phyloP scores from a whole-genome alignment of 2,329 filamentous ascomycete species.

The Chaetomiaceae sp. region DNA sequence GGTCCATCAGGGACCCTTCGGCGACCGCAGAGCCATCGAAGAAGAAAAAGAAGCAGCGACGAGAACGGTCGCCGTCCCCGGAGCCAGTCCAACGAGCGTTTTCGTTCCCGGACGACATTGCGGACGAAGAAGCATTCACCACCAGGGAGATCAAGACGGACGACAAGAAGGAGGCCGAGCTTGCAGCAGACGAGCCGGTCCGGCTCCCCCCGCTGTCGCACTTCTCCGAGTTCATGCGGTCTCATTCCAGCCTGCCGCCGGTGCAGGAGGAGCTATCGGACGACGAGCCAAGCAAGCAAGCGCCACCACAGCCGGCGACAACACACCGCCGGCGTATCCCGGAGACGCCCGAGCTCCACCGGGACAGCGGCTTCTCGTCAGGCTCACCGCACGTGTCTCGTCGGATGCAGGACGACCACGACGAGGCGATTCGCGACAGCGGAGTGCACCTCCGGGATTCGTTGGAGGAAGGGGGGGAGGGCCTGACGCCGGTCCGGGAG shows the following conservation, averaged over 20 bases:
- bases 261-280: slow-evolving; percentile 50
- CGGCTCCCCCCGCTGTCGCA: slow-evolving; percentile 26
- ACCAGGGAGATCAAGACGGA: slow-evolving; percentile 17
- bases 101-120: slow-evolving; percentile 31
- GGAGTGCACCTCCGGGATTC: slow-evolving; percentile 52
- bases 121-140: slow-evolving; percentile 27
- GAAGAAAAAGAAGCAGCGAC: slow-evolving; percentile 9
- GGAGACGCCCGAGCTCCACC: slow-evolving; percentile 36
- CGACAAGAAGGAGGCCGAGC: slow-evolving; percentile 14
- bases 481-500: slow-evolving; percentile 8
- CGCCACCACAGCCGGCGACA: slow-evolving; percentile 20
- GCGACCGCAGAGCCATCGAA: slow-evolving; percentile 5
- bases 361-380: slow-evolving; percentile 48
- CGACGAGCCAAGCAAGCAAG: slow-evolving; percentile 33
- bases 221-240: slow-evolving; percentile 40
- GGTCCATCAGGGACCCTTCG: slow-evolving; percentile 21
- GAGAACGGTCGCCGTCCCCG: slow-evolving; percentile 21
- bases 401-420: slow-evolving; percentile 33
- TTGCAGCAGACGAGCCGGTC: slow-evolving; percentile 19
- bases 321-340: slow-evolving; percentile 20
- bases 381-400: slow-evolving; percentile 42
- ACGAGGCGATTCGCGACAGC: slow-evolving; percentile 47
- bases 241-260: slow-evolving; percentile 44
- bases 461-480: too few species aligned
- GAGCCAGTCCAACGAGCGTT: slow-evolving; percentile 26